A percentile compares a stretch with the other conserved stretches of the same genome.
Evolutionary conservation across 1,284 basidiomycete species (phyloP).

Genomic region (Melampsora americana): DNA sequence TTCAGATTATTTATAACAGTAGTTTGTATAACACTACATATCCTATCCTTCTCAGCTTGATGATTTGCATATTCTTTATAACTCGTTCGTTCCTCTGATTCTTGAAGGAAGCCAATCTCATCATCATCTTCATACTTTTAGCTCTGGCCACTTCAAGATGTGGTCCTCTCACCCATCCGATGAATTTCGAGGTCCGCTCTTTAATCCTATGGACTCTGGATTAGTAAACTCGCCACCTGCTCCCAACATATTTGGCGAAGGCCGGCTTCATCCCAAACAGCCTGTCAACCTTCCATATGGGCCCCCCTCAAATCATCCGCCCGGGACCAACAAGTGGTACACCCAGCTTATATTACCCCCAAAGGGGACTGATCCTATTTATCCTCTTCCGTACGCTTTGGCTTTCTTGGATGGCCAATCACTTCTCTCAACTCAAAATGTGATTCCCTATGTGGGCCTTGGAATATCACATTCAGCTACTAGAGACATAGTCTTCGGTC

Average conservation of each 20-base stretch:
- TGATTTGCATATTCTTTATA: too few species aligned
- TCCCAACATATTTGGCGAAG: neutral
- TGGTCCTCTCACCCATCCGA: neutral
- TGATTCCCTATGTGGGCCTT: slow-evolving; percentile 12
- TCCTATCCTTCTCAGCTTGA: too few species aligned
- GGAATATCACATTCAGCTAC: slow-evolving; percentile 39
- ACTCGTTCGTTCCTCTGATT: neutral
- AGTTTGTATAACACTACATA: too few species aligned
- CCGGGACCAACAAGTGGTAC: slow-evolving; percentile 45
- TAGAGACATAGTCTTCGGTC: slow-evolving; percentile 36
- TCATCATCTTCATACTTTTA: neutral
- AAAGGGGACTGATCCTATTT: slow-evolving; percentile 43
- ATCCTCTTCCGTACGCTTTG: slow-evolving; percentile 38
- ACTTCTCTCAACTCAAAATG: slow-evolving; percentile 27
- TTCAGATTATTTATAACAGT: too few species aligned
- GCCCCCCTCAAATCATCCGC: neutral
- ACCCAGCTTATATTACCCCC: slow-evolving; percentile 33
- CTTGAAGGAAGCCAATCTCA: neutral
- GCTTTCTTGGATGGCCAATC: slow-evolving; percentile 40
- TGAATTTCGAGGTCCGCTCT: neutral
- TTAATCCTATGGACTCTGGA: neutral
- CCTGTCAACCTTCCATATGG: neutral
- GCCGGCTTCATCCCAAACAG: neutral
- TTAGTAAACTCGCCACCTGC: neutral
- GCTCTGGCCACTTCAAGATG: too few species aligned